Evolutionary conservation across 2,329 filamentous ascomycete genomes (phyloP).

Genomic region (Colletotrichum kahawae): DNA sequence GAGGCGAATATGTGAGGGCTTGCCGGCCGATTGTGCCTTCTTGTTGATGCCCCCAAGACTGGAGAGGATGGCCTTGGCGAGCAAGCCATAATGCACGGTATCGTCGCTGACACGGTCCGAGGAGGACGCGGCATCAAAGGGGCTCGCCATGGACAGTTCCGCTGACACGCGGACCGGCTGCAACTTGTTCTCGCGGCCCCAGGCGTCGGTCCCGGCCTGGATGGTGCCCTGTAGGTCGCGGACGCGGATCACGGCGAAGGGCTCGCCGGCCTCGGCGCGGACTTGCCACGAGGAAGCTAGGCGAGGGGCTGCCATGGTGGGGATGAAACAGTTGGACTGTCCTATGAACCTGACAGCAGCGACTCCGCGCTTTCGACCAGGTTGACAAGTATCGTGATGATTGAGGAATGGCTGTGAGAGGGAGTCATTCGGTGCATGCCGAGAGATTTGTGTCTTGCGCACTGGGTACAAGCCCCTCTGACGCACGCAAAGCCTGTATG

Average conservation of each 20-base stretch:
- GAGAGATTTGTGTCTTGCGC: not conserved
- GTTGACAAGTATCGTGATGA: not conserved
- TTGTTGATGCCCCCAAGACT: slow-evolving; percentile 38
- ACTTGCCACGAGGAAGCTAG: slow-evolving; percentile 36
- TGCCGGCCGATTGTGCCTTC: not conserved
- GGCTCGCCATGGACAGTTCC: slow-evolving; percentile 57
- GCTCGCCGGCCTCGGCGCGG: slow-evolving; percentile 44
- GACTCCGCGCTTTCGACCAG: not conserved
- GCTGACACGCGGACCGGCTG: slow-evolving; percentile 70
- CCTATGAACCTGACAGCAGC: not conserved
- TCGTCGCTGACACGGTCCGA: slow-evolving; percentile 68
- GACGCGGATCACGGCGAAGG: slow-evolving; percentile 62
- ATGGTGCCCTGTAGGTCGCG: slow-evolving; percentile 64
- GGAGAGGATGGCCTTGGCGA: slow-evolving; percentile 69
- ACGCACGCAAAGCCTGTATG: not conserved
- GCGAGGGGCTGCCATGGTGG: not conserved
- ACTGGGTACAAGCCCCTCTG: not conserved
- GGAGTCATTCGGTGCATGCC: not conserved
- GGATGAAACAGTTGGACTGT: not conserved
- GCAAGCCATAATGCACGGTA: slow-evolving; percentile 76
- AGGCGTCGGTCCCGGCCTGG: slow-evolving; percentile 68
- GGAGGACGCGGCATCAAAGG: slow-evolving; percentile 63
- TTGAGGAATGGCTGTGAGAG: not conserved
- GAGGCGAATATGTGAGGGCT: slow-evolving; percentile 19
- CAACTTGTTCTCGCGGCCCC: slow-evolving; percentile 62